Evolutionary conservation across 2,329 filamentous ascomycete genomes (phyloP), one percentile per base, ranked within the genome.

Genomic region (Sarocladiaceae sp.): DNA sequence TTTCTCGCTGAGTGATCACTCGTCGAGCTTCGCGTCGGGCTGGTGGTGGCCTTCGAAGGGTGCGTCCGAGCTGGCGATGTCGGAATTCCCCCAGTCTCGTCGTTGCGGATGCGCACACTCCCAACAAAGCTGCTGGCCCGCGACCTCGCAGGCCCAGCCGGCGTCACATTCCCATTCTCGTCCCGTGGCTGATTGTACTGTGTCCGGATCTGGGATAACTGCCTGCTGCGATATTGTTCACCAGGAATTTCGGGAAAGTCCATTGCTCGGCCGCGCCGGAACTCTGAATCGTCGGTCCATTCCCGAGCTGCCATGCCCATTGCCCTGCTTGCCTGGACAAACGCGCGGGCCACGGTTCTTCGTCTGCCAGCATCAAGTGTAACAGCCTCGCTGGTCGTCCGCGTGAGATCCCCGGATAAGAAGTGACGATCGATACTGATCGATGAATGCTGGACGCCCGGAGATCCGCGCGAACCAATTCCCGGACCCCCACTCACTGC

Each of bases 131-230:
- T 39, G 21, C 34, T 39, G 26, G 34, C 34, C 26, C 34, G 19
- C 16, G 34, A 39, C 16, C 34, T 39, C n/a, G 19, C 5, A 6
- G 18, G 34, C 18, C 34, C 34, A 13, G 34, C 34, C 9, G 34
- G 34, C 11, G 34, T 39, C 20, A 39, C 20, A 39, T 39, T 39
- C 15, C 34, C 34, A 39, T 24, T 26, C 34, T 39, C 19, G n/a
- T 39, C 34, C 21, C 34, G 5, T n/a, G 34, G 34, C n/a, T 15
- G 23, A n/a, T 39, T 39, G 34, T 39, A 39, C n/a, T 39, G 34
- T 16, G 20, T 39, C n/a, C 34, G 34, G 11, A 39, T 39, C 21
- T 24, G 34, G 9, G 34, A 39, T 16, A 39, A 15, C 12, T 39
- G 4, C 3, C 34, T 19, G 34, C 26, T 39, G 5, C 34, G n/a